These are phyloP conservation scores for Quercus engelmannii DNA, from an alignment of 306 rosid species.

Conservation along the genomic window DNA sequence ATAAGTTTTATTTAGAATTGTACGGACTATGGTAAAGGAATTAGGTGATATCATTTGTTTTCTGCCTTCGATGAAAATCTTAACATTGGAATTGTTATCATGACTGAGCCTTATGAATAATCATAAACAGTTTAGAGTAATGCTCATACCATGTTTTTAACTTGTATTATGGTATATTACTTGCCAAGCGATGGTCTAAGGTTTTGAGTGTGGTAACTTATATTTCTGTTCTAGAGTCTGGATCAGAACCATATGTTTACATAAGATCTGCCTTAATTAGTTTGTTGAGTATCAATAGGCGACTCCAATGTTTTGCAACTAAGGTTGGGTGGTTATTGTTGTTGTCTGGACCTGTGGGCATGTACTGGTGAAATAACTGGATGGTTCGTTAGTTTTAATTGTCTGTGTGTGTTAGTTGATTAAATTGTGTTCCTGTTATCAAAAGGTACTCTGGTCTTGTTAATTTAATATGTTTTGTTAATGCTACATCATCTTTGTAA, in stretches of 20 bases:
- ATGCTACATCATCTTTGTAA: too few species aligned
- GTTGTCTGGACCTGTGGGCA: too few species aligned
- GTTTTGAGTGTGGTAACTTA: not conserved
- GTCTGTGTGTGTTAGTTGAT: slow-evolving; percentile 5
- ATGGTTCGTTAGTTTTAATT: slow-evolving; percentile 8
- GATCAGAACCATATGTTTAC: not conserved
- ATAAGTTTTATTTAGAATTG: not conserved
- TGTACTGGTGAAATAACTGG: not conserved
- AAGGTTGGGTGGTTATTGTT: too few species aligned
- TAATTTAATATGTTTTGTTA: too few species aligned
- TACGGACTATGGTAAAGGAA: not conserved
- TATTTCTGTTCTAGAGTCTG: not conserved
- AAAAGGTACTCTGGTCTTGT: not conserved
- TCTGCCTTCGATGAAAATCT: not conserved
- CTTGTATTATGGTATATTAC: not conserved
- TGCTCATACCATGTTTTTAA: not conserved
- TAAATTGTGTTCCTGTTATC: not conserved
- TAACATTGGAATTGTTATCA: not conserved
- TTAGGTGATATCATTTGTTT: not conserved
- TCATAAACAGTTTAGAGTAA: not conserved
- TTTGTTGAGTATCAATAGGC: too few species aligned
- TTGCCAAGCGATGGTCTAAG: not conserved
- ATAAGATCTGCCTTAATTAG: too few species aligned
- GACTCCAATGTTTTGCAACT: too few species aligned
- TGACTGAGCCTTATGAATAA: not conserved